Evolutionary conservation across 257 asterid species (phyloP).

Genomic region (Jasminum sambac): DNA sequence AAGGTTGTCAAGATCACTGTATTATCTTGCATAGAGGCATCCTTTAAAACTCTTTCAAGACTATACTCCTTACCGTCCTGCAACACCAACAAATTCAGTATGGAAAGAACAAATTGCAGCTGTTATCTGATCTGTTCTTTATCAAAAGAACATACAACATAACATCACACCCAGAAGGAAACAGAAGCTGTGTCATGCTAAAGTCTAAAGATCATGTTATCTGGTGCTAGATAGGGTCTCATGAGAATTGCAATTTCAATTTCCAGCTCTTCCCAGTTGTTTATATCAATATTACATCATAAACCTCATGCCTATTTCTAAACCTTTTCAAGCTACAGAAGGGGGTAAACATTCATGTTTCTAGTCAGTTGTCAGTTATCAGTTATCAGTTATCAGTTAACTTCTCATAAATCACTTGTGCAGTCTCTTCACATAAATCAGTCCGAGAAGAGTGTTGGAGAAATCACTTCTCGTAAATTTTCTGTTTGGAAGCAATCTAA

Average conservation of each 20-base stretch:
- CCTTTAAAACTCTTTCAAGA: not conserved
- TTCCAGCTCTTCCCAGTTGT: not conserved
- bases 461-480: no score
- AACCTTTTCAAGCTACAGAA: not conserved
- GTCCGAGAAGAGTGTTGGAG: no score
- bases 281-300: not conserved
- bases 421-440: no score
- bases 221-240: not conserved
- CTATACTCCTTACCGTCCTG: constrained; percentile 7
- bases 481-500: constrained; percentile 76
- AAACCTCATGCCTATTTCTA: not conserved
- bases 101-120: not conserved
- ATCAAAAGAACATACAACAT: not conserved
- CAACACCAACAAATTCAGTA: not conserved
- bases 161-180: not conserved
- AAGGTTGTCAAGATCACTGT: constrained; percentile 8
- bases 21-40: constrained; percentile 6
- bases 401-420: no score
- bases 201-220: not conserved
- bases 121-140: not conserved
- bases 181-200: not conserved
- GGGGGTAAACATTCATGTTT: not conserved
- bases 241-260: not conserved
- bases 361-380: not conserved
- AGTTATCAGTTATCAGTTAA: no score